Conservation (phyloP, 257 asterid species). For the Solanum habrochaites region DNA sequence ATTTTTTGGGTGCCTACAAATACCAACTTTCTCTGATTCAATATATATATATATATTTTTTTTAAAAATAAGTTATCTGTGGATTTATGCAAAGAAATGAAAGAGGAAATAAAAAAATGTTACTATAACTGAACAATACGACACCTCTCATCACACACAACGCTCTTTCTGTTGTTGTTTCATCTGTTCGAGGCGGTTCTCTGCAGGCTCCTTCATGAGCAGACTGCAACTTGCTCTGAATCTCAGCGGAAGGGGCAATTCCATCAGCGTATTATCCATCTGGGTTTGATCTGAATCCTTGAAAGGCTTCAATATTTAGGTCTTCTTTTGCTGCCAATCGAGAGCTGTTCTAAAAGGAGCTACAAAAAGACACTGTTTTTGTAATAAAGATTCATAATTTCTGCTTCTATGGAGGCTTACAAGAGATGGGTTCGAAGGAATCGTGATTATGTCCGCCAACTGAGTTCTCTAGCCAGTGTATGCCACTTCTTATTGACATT, state of each 20-base stretch:
- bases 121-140: neutral
- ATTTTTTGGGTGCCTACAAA: neutral
- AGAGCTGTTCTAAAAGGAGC: neutral
- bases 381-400: conserved; percentile 8
- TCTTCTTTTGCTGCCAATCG: neutral
- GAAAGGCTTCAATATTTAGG: neutral
- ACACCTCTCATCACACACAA: neutral
- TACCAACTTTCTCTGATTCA: neutral
- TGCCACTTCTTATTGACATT: conserved; percentile 7
- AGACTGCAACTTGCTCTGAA: neutral
- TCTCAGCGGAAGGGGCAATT: neutral
- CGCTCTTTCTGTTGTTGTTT: neutral
- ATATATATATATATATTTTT: neutral
- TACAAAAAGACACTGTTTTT: neutral
- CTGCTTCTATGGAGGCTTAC: conserved; percentile 68
- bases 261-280: neutral
- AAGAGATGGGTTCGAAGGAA: conserved; percentile 87
- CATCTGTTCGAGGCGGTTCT: neutral
- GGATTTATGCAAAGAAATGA: neutral
- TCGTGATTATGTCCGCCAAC: conserved; percentile 65
- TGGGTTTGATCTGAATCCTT: neutral
- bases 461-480: conserved; percentile 85
- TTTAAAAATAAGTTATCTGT: neutral
- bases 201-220: neutral
- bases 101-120: neutral